Conservation (phyloP, 2,329 filamentous ascomycete species). For the Dactylellina haptotyla region DNA sequence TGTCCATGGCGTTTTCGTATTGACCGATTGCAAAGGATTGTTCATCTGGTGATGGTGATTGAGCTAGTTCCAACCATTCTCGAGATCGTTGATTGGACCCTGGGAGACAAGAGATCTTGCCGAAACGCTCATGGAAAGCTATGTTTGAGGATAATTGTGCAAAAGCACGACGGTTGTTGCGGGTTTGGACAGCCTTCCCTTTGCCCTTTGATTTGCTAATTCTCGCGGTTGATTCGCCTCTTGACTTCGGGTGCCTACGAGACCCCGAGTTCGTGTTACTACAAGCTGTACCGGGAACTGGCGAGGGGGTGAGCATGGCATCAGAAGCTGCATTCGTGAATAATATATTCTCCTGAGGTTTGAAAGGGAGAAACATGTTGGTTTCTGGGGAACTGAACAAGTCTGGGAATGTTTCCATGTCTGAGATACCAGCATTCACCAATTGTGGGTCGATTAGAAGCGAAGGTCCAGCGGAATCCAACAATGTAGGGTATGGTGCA, state of each 20-base stretch:
- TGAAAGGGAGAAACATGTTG: slow-evolving; percentile 8
- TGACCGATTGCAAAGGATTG: neutral
- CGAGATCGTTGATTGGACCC: neutral
- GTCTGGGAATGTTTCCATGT: neutral
- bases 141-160: too few relatives aligned
- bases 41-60: neutral
- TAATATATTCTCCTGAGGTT: neutral
- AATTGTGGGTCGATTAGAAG: slow-evolving; percentile 16
- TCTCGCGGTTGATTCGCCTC: too few relatives aligned
- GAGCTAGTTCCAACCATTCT: neutral
- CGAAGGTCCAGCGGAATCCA: neutral
- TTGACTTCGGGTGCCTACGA: too few relatives aligned
- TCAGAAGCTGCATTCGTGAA: neutral
- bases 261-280: too few relatives aligned
- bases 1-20: neutral
- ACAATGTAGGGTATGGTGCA: neutral
- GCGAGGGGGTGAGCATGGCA: neutral
- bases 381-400: slow-evolving; percentile 4
- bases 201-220: too few relatives aligned
- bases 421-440: slow-evolving; percentile 11
- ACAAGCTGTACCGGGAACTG: too few relatives aligned
- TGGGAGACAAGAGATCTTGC: too few relatives aligned
- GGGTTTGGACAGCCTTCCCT: too few relatives aligned
- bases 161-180: too few relatives aligned
- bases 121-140: too few relatives aligned